Conservation (phyloP, 345 rosid species). For the Barbarea vulgaris region DNA sequence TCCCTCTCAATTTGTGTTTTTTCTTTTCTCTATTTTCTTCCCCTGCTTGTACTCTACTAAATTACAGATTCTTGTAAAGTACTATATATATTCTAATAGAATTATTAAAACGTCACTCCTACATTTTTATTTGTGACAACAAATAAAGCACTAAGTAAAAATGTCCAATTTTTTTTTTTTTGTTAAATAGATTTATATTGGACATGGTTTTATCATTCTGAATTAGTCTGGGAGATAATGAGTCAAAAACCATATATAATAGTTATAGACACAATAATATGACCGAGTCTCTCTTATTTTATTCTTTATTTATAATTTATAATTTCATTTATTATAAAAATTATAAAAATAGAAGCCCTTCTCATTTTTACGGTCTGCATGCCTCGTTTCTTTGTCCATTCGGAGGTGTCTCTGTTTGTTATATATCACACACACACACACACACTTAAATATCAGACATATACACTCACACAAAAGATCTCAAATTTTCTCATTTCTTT, state of each 20-base stretch:
- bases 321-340: background rate
- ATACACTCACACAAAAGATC: slow-evolving; percentile 15
- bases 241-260: background rate
- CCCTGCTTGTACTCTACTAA: background rate
- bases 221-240: background rate
- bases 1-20: too few species aligned
- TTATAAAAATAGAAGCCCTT: background rate
- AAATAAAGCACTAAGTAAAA: background rate
- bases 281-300: background rate
- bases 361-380: slow-evolving; percentile 36
- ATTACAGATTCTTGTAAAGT: background rate
- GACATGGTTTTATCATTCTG: background rate
- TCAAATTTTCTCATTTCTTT: background rate
- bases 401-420: slow-evolving; percentile 10
- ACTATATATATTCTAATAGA: background rate
- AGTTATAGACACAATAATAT: background rate
- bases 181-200: background rate
- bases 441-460: background rate
- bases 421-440: slow-evolving; percentile 15
- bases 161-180: background rate
- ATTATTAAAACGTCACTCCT: background rate
- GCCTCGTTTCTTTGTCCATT: slow-evolving; percentile 4
- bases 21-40: too few species aligned
- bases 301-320: too few species aligned
- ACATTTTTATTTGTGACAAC: background rate